Evolutionary conservation across 1,284 basidiomycete genomes (phyloP).

Genomic region (Leccinum fuscescens): DNA sequence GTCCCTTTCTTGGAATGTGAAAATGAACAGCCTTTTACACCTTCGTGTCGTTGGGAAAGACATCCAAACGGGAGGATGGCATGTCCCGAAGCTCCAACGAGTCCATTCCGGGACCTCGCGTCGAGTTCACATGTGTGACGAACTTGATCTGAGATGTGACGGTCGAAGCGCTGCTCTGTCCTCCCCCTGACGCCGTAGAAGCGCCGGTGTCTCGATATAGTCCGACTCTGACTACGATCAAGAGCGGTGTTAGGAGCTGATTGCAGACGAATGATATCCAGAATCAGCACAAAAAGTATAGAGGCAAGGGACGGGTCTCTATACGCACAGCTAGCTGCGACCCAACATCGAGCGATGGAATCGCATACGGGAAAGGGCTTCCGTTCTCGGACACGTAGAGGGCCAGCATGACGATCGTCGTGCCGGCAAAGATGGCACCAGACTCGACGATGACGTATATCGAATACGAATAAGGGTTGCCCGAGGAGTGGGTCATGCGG

Average conservation of each 20-base stretch:
- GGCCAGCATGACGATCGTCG: constrained; percentile 16
- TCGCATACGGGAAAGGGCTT: constrained; percentile 15
- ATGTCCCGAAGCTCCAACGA: not conserved
- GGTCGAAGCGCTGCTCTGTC: not conserved
- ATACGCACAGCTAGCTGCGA: constrained; percentile 18
- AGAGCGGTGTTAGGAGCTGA: constrained; percentile 16
- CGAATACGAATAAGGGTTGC: constrained; percentile 14
- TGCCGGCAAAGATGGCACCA: constrained; percentile 16
- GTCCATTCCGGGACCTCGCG: not conserved
- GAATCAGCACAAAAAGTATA: not conserved
- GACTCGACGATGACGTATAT: constrained; percentile 17
- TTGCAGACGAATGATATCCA: not conserved
- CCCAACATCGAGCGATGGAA: constrained; percentile 17
- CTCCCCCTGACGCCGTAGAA: not conserved
- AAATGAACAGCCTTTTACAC: not conserved
- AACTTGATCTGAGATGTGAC: not conserved
- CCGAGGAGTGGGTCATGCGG: not conserved
- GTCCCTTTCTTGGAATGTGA: not conserved
- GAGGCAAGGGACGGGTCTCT: not conserved
- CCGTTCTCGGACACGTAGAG: constrained; percentile 13
- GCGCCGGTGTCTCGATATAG: constrained; percentile 2
- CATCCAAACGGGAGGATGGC: not conserved
- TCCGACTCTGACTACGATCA: constrained; percentile 18
- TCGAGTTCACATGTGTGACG: not conserved
- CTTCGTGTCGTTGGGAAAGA: not conserved